A percentile compares a stretch with the other conserved stretches of the same genome.
Evolutionary conservation across 352 stramenopile species (phyloP).

Genomic region (Phytophthora capsici): DNA sequence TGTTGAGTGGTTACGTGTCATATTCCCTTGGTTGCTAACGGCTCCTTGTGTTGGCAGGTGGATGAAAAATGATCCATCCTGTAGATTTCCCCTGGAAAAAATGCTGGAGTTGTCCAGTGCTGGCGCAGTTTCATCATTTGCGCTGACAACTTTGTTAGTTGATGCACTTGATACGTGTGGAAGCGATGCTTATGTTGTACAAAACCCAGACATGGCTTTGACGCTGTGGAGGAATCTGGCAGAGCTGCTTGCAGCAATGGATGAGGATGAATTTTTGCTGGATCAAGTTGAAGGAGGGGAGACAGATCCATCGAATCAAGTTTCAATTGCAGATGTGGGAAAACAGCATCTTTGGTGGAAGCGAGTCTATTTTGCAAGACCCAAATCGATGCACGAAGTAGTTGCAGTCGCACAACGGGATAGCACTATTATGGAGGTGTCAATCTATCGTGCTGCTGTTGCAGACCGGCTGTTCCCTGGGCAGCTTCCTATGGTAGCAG

Average conservation of each 20-base stretch:
- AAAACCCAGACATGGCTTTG: conserved; percentile 41
- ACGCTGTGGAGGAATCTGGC: conserved; percentile 65
- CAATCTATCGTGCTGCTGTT: conserved; percentile 55
- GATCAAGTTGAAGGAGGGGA: conserved; percentile 27
- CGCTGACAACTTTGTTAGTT: conserved; percentile 47
- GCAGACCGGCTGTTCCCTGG: conserved; percentile 50
- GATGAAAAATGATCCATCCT: conserved; percentile 64
- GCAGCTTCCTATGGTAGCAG: conserved; percentile 24
- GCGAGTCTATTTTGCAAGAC: conserved; percentile 59
- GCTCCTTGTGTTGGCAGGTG: conserved; percentile 37
- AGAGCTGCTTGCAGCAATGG: conserved; percentile 53
- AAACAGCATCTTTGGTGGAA: conserved; percentile 62
- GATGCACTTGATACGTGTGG: conserved; percentile 62
- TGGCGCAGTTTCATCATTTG: conserved; percentile 43
- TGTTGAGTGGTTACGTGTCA: background rate
- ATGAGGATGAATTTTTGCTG: conserved; percentile 48
- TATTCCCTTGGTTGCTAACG: conserved; percentile 5
- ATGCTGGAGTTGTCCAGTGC: conserved; percentile 52
- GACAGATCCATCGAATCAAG: conserved; percentile 10
- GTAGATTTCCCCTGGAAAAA: conserved; percentile 53
- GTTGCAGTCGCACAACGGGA: conserved; percentile 30
- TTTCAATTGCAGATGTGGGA: conserved; percentile 42
- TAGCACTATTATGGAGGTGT: conserved; percentile 38
- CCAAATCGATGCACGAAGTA: conserved; percentile 38
- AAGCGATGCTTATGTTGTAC: conserved; percentile 54